A percentile compares a stretch with the other conserved stretches of the same genome.
Conservation (phyloP, 2,329 filamentous ascomycete genomes). For the Fusarium austroafricanum region DNA sequence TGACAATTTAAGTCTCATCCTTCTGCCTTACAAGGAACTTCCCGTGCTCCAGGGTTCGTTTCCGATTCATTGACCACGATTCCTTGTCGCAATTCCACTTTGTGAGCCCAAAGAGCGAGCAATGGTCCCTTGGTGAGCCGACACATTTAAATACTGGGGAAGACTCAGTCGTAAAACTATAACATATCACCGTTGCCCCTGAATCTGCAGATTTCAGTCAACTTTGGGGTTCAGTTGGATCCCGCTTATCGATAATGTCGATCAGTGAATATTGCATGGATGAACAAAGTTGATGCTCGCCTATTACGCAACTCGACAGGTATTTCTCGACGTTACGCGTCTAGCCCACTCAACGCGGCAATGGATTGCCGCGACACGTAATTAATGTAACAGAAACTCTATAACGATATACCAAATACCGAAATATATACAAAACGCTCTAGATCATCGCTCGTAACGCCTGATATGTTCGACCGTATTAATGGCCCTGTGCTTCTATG, state of each 20-base stretch:
- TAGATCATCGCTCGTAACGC: not conserved
- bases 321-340: slow-evolving; percentile 11
- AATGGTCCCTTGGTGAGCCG: not conserved
- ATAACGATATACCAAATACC: not conserved
- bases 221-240: not conserved
- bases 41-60: slow-evolving; percentile 14
- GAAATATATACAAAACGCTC: slow-evolving; percentile 6
- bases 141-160: not conserved
- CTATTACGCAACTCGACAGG: slow-evolving; percentile 8
- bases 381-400: slow-evolving; percentile 18
- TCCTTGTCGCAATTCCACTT: slow-evolving; percentile 3
- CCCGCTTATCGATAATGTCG: slow-evolving; percentile 29
- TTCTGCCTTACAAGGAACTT: slow-evolving; percentile 19
- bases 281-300: not conserved
- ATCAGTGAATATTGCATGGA: slow-evolving; percentile 12
- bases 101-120: not conserved
- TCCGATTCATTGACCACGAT: slow-evolving; percentile 25
- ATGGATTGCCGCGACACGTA: not conserved
- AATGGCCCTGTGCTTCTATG: slow-evolving; percentile 55
- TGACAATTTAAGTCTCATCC: slow-evolving; percentile 13
- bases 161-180: not conserved
- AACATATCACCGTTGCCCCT: slow-evolving; percentile 5
- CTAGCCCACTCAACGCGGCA: not conserved
- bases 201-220: not conserved
- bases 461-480: slow-evolving; percentile 8